These are phyloP conservation scores for Paecilomyces dactylethromorphus DNA, from an alignment of 2,329 filamentous ascomycete genomes.

Conservation along the genomic window DNA sequence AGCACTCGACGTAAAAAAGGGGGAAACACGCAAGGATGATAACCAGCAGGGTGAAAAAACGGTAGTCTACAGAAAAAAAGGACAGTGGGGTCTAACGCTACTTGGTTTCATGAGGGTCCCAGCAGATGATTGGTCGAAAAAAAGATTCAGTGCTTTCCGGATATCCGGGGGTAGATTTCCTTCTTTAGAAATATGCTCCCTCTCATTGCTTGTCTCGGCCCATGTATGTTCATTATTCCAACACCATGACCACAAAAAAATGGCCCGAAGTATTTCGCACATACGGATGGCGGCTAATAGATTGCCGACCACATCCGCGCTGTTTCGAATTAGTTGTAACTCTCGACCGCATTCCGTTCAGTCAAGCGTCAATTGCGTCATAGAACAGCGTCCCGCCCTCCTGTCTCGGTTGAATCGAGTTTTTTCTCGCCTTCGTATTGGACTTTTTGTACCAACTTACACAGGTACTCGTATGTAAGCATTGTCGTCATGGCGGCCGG, in stretches of 20 bases:
- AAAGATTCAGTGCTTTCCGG: background rate
- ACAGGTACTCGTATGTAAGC: conserved; percentile 84
- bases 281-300: background rate
- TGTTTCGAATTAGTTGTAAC: background rate
- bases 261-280: background rate
- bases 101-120: background rate
- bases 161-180: background rate
- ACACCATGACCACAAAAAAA: background rate
- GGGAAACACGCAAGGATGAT: background rate
- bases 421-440: conserved; percentile 46
- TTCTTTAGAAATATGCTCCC: background rate
- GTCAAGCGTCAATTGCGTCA: background rate
- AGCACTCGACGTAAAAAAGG: background rate
- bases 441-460: conserved; percentile 46
- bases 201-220: background rate
- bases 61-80: background rate
- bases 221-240: background rate
- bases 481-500: conserved; percentile 96
- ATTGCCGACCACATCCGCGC: background rate
- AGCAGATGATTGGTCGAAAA: background rate
- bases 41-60: background rate
- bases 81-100: background rate
- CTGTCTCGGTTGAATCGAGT: conserved; percentile 13
- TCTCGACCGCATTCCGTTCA: background rate
- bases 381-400: background rate